These are phyloP conservation scores for Nelumbo lutea DNA, from an alignment of 164 flowering plant genomes.

Conservation along the genomic window DNA sequence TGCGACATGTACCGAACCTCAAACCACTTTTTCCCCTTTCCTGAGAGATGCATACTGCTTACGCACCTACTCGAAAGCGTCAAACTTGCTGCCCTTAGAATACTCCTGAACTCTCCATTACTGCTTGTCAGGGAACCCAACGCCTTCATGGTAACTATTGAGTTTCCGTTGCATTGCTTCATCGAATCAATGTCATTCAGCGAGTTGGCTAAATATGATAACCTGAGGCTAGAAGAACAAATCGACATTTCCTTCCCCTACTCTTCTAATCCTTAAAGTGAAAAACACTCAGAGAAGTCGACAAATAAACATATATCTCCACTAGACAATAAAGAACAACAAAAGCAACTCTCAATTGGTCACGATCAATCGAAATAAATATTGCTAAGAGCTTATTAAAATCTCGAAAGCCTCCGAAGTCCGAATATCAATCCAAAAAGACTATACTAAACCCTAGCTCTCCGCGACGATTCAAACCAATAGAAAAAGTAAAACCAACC, in stretches of 20 bases:
- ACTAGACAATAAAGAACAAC: background rate
- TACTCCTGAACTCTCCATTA: background rate
- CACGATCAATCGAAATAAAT: background rate
- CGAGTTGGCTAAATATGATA: background rate
- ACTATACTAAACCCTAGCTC: no score
- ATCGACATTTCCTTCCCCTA: conserved; percentile 7
- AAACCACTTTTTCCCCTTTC: conserved; percentile 1
- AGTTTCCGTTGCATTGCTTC: conserved; percentile 3
- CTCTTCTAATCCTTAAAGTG: background rate
- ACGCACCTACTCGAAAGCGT: background rate
- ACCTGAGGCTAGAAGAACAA: conserved; percentile 11
- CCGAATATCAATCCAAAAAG: background rate
- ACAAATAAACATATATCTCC: conserved; percentile 7
- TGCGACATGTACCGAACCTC: conserved; percentile 9
- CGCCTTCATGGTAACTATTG: conserved; percentile 5
- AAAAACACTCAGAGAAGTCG: conserved; percentile 6
- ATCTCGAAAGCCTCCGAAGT: background rate
- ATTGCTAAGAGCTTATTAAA: background rate
- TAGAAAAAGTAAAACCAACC: no score
- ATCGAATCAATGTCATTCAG: conserved; percentile 5
- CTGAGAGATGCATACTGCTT: background rate
- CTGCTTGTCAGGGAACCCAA: conserved; percentile 1
- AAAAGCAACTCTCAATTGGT: background rate
- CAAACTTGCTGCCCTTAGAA: background rate
- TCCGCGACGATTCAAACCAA: no score